These are phyloP conservation scores for Debaryomyces sp. DNA, from an alignment of 1,139 yeast genomes.

Conservation along the genomic window DNA sequence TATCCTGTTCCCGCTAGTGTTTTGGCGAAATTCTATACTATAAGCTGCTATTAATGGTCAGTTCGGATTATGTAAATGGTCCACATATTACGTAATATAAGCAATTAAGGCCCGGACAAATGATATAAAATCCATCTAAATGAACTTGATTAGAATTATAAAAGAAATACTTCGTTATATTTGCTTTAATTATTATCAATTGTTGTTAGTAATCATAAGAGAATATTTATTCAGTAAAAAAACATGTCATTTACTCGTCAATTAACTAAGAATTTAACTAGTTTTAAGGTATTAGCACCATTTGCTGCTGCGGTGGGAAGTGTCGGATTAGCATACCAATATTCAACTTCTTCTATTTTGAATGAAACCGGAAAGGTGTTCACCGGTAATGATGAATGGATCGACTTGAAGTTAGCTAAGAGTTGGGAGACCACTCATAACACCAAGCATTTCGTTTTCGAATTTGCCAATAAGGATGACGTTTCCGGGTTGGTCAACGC, in stretches of 20 bases:
- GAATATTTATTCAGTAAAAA: not conserved
- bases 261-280: slow-evolving; percentile 21
- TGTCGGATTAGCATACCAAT: slow-evolving; percentile 53
- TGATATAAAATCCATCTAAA: not conserved
- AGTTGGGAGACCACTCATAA: slow-evolving; percentile 60
- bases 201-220: not conserved
- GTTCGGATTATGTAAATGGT: not conserved
- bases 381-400: slow-evolving; percentile 75
- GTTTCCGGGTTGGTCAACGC: slow-evolving; percentile 82
- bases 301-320: slow-evolving; percentile 53
- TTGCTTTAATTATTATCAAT: not conserved
- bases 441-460: slow-evolving; percentile 72
- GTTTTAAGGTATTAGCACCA: slow-evolving; percentile 37
- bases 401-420: slow-evolving; percentile 72
- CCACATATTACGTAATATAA: slow-evolving; percentile 2
- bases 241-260: slow-evolving; percentile 19
- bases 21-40: not conserved
- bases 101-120: slow-evolving; percentile 1
- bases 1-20: not conserved
- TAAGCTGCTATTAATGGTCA: not conserved
- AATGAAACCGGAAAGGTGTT: slow-evolving; percentile 61
- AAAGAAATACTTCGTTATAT: not conserved
- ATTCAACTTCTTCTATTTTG: slow-evolving; percentile 32
- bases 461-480: slow-evolving; percentile 67
- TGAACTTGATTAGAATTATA: not conserved